phyloP scores from a whole-genome alignment of 441 rosid species.

The Jatropha podagrica region DNA sequence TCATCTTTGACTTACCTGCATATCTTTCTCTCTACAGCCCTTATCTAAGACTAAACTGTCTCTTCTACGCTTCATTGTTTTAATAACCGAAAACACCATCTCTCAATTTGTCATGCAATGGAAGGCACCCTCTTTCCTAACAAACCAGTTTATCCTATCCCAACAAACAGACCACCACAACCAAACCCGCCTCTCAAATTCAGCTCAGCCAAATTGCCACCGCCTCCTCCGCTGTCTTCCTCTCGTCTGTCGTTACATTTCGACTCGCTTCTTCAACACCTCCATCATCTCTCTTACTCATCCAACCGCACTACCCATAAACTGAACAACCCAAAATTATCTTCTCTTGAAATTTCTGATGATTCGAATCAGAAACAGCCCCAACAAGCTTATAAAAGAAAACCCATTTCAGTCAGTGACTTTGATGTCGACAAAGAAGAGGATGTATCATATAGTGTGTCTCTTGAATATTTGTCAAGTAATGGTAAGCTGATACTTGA shows the following conservation, averaged over 20 bases:
- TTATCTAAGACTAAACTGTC: not conserved
- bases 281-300: constrained; percentile 64
- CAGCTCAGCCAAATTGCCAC: constrained; percentile 65
- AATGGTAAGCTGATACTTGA: constrained; percentile 49
- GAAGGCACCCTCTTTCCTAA: constrained; percentile 69
- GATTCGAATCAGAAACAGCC: constrained; percentile 32
- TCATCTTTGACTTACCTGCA: not conserved
- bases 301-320: constrained; percentile 17
- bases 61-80: not conserved
- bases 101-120: constrained; percentile 37
- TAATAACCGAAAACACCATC: not conserved
- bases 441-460: constrained; percentile 26
- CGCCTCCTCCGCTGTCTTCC: constrained; percentile 53
- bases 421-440: constrained; percentile 30
- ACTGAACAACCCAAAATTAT: constrained; percentile 26
- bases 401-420: constrained; percentile 32
- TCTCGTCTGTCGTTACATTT: constrained; percentile 53
- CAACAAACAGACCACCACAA: constrained; percentile 35
- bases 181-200: constrained; percentile 51
- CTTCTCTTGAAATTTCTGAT: constrained; percentile 41
- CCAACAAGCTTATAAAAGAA: constrained; percentile 22
- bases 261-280: constrained; percentile 75
- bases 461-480: constrained; percentile 47
- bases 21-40: not conserved
- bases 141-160: constrained; percentile 56